Conservation (phyloP, 192 early-diverging fungal genomes). For the Rhizoclosmatium globosum region DNA sequence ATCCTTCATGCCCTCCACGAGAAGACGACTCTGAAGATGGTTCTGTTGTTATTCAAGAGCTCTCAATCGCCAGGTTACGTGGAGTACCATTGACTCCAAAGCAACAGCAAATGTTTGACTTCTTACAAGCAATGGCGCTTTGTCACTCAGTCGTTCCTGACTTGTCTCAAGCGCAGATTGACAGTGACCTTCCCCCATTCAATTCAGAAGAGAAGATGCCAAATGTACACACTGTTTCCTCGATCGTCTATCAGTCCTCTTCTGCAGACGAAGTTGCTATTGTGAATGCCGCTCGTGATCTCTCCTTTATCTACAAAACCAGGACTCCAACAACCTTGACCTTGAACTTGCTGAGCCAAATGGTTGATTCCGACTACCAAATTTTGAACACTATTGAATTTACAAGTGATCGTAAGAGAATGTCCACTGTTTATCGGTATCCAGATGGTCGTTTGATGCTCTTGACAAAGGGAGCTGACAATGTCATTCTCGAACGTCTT, state of each 20-base stretch:
- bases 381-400: slow-evolving; percentile 48
- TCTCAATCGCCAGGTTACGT: slow-evolving; percentile 9
- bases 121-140: slow-evolving; percentile 80
- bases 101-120: slow-evolving; percentile 56
- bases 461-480: slow-evolving; percentile 53
- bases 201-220: slow-evolving; percentile 38
- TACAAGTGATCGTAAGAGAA: slow-evolving; percentile 48
- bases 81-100: slow-evolving; percentile 3
- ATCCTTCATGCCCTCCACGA: slow-evolving; percentile 34
- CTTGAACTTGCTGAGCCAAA: slow-evolving; percentile 33
- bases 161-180: slow-evolving; percentile 43
- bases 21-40: slow-evolving; percentile 23
- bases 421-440: slow-evolving; percentile 45
- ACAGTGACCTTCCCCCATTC: slow-evolving; percentile 15
- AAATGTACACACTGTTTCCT: slow-evolving; percentile 42
- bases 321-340: slow-evolving; percentile 38
- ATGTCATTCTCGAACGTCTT: slow-evolving; percentile 57
- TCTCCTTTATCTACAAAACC: slow-evolving; percentile 61
- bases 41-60: slow-evolving; percentile 29
- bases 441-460: slow-evolving; percentile 50
- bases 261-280: slow-evolving; percentile 89
- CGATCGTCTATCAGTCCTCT: slow-evolving; percentile 79
- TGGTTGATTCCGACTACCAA: slow-evolving; percentile 39
- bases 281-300: slow-evolving; percentile 77
- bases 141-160: slow-evolving; percentile 87